Evolutionary conservation across 495 filamentous ascomycete genomes (phyloP), one percentile per base, ranked within the genome.

Genomic region (Astrothelium subdiscretum): DNA sequence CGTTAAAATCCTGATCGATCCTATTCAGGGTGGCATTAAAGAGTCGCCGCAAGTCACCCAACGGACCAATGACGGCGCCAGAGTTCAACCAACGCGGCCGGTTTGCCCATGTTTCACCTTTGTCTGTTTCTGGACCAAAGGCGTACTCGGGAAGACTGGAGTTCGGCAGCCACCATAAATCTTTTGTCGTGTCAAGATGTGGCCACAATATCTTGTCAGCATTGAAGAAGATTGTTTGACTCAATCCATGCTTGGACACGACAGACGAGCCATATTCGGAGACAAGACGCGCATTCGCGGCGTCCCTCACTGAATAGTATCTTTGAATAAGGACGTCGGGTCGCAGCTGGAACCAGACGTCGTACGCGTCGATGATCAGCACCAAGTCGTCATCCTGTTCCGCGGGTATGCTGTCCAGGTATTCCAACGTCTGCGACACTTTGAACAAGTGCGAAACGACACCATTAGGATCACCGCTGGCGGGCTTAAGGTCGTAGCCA

Each of bases 281-380:
- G 43, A 65, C 65, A 40, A 85, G 66, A 31, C 77, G 75, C 31
- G 69, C 65, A 62, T 85, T 83, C 20, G 77, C 80, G 40, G 76
- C 77, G 15, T 72, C 68, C 8, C 81, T 61, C 27, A 84, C 68
- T 3, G 71, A 70, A 60, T 82, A 77, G 66, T 82, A 87, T 38
- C 83, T 75, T 58, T 77, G 68, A 2, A 88, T 78, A 62, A 84
- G 66, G 10, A 87, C 72, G 44, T 84, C 78, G 1, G 82, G 76
- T 0, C 82, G 83, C 31, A 87, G 70, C 68, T 88, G 84, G 68
- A 88, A 85, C 74, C 81, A 82, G 0, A 77, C 73, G 63, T 87
- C 82, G 42, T 75, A 68, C 15, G 79, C 79, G 68, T 86, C 83
- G 0, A 83, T 75, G 42, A 87, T 69, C 61, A 88, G 67, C 0